phyloP scores from a whole-genome alignment of 2,329 filamentous ascomycete species.

The Monilinia fructigena region DNA sequence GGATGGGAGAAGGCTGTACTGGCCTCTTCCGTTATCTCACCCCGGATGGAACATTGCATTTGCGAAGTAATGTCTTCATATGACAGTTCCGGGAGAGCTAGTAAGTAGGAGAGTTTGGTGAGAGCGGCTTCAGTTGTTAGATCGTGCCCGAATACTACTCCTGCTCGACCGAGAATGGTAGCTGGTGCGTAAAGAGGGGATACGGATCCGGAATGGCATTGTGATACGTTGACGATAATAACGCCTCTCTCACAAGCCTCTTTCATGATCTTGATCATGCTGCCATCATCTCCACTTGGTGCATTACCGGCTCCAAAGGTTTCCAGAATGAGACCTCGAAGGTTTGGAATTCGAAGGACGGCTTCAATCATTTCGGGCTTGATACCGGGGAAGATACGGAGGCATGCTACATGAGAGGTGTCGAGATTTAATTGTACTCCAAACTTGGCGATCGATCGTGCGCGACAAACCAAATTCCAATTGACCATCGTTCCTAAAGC shows the following conservation, averaged over 20 bases:
- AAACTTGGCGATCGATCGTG: slow-evolving; percentile 57
- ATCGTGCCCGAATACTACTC: slow-evolving; percentile 67
- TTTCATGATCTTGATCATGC: slow-evolving; percentile 61
- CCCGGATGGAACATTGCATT: slow-evolving; percentile 63
- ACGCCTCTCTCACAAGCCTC: slow-evolving; percentile 64
- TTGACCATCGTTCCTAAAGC: slow-evolving; percentile 62
- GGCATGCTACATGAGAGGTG: slow-evolving; percentile 67
- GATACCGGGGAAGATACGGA: slow-evolving; percentile 71
- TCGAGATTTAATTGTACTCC: slow-evolving; percentile 59
- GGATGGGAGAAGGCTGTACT: slow-evolving; percentile 55
- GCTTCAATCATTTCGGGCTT: slow-evolving; percentile 69
- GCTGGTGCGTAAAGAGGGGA: slow-evolving; percentile 58
- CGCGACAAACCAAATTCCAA: slow-evolving; percentile 61
- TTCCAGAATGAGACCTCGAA: slow-evolving; percentile 67
- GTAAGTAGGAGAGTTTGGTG: slow-evolving; percentile 46
- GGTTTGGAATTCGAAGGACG: slow-evolving; percentile 58
- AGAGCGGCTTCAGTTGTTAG: slow-evolving; percentile 59
- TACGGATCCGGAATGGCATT: slow-evolving; percentile 57
- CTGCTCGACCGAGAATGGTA: slow-evolving; percentile 61
- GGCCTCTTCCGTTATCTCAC: slow-evolving; percentile 58
- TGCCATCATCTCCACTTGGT: slow-evolving; percentile 58
- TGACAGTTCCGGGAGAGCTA: slow-evolving; percentile 57
- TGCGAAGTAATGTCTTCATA: slow-evolving; percentile 57
- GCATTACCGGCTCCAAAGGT: slow-evolving; percentile 73
- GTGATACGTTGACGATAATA: slow-evolving; percentile 70